Evolutionary conservation across 805 yeast genomes (phyloP).

Genomic region (Komagataella mondaviorum): DNA sequence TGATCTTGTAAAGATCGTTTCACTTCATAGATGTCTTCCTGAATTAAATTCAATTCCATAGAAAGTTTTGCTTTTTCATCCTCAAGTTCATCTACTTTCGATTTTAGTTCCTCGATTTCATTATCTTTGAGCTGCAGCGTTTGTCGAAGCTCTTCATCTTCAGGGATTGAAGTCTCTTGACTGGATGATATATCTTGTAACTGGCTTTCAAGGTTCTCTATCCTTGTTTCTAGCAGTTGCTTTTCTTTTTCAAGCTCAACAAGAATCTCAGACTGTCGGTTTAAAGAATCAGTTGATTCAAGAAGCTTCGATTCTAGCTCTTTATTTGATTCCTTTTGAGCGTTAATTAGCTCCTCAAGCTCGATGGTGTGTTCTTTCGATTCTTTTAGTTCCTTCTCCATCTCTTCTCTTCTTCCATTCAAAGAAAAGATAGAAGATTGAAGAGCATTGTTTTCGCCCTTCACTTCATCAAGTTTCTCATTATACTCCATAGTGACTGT

Average conservation of each 20-base stretch:
- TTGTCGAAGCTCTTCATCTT: neutral
- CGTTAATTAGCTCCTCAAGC: slow-evolving; percentile 12
- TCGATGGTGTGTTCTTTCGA: slow-evolving; percentile 12
- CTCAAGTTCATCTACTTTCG: slow-evolving; percentile 1
- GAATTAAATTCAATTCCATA: slow-evolving; percentile 2
- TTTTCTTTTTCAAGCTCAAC: slow-evolving; percentile 9
- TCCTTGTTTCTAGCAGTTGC: slow-evolving; percentile 6
- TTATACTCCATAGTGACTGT: slow-evolving; percentile 10
- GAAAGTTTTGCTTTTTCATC: slow-evolving; percentile 2
- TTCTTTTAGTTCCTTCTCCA: slow-evolving; percentile 8
- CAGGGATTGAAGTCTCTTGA: neutral
- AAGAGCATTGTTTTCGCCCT: neutral
- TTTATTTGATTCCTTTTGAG: neutral
- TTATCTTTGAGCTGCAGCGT: slow-evolving; percentile 2
- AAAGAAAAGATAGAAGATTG: neutral
- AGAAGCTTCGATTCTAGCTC: slow-evolving; percentile 2
- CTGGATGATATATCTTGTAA: neutral
- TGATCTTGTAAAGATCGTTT: slow-evolving; percentile 1
- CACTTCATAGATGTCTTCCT: slow-evolving; percentile 3
- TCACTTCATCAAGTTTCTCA: slow-evolving; percentile 8
- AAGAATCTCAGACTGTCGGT: slow-evolving; percentile 5
- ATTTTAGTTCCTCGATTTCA: neutral
- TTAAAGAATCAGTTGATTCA: neutral
- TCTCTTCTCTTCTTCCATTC: slow-evolving; percentile 5
- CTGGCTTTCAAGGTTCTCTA: slow-evolving; percentile 3